These are phyloP conservation scores for Phaeolepiota aurea DNA, from an alignment of 768 basidiomycete genomes.

Conservation along the genomic window DNA sequence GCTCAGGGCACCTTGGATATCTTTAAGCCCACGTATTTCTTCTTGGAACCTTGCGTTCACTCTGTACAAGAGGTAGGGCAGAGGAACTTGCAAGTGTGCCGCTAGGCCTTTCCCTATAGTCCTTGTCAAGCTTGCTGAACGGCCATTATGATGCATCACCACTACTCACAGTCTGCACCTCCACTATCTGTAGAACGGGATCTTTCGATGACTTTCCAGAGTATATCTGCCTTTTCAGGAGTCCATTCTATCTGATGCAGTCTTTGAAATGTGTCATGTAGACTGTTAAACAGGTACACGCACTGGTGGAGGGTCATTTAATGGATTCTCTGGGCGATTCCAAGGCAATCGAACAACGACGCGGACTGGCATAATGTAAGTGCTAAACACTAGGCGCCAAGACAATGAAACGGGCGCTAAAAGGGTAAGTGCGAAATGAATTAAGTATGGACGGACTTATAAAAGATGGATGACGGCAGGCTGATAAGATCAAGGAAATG, in stretches of 20 bases:
- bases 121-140: too few relatives aligned
- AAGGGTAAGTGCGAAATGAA: too few relatives aligned
- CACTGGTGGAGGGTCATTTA: constrained; percentile 62
- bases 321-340: constrained; percentile 65
- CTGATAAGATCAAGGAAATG: constrained; percentile 15
- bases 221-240: constrained; percentile 70
- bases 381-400: too few relatives aligned
- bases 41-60: constrained; percentile 81
- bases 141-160: too few relatives aligned
- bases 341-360: constrained; percentile 76
- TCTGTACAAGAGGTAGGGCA: constrained; percentile 80
- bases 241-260: constrained; percentile 73
- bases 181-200: constrained; percentile 66
- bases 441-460: constrained; percentile 1
- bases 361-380: constrained; percentile 49
- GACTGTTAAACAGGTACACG: constrained; percentile 17
- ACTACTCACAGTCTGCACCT: constrained; percentile 68
- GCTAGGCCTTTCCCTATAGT: constrained; percentile 75
- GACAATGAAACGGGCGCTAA: too few relatives aligned
- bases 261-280: constrained; percentile 3
- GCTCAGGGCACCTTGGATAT: constrained; percentile 55
- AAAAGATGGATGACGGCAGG: too few relatives aligned
- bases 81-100: constrained; percentile 67
- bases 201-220: constrained; percentile 83
- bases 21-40: constrained; percentile 72